These are phyloP conservation scores for Neopestalotiopsis sp. DNA, from an alignment of 2,329 filamentous ascomycete species.

Conservation along the genomic window DNA sequence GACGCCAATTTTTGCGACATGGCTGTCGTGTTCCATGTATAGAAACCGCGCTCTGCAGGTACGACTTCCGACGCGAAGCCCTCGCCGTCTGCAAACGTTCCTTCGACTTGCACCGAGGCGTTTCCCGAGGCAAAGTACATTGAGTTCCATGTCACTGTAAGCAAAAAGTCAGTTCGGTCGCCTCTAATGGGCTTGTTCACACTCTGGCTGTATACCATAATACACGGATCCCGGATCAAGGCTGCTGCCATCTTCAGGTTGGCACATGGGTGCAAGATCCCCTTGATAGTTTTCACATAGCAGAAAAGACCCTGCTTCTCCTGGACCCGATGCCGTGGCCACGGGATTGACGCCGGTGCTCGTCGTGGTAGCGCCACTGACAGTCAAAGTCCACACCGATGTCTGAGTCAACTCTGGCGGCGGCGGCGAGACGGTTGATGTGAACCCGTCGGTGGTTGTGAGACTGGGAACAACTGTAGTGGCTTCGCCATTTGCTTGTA, in stretches of 20 bases:
- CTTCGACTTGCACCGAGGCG: background rate
- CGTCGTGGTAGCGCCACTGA: background rate
- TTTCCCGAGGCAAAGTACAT: background rate
- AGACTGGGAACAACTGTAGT: background rate
- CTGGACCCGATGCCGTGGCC: background rate
- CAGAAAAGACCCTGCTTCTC: background rate
- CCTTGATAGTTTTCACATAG: background rate
- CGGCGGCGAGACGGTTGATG: background rate
- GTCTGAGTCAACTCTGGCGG: background rate
- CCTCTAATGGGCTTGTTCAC: background rate
- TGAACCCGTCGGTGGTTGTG: background rate
- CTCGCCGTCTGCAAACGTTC: background rate
- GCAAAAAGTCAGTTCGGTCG: background rate
- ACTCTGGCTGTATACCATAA: background rate
- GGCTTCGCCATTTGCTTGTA: background rate
- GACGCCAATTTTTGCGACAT: background rate
- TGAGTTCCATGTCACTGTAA: slow-evolving; percentile 8
- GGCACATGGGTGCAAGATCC: slow-evolving; percentile 1
- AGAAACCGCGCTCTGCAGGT: background rate
- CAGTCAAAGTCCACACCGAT: background rate
- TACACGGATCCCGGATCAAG: background rate
- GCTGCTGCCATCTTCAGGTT: background rate
- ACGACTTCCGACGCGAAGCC: background rate
- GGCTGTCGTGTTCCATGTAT: slow-evolving; percentile 4
- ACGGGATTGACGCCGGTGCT: slow-evolving; percentile 8